phyloP scores from a whole-genome alignment of 2,329 filamentous ascomycete genomes.

The Myriosclerotinia scirpicola region DNA sequence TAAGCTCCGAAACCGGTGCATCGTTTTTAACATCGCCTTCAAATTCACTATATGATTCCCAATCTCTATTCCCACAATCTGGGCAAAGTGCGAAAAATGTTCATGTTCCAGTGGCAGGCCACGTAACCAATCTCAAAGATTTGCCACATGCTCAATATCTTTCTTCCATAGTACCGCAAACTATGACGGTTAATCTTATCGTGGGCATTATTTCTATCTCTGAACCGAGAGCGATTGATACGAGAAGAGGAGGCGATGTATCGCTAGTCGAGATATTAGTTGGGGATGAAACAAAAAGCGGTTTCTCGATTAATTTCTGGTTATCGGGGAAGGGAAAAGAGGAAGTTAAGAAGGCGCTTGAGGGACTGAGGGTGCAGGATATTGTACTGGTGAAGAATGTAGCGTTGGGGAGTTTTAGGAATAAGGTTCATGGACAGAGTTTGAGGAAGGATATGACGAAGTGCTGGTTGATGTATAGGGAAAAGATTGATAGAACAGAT shows the following conservation, averaged over 20 bases:
- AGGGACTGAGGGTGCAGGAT: constrained; percentile 65
- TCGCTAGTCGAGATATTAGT: constrained; percentile 76
- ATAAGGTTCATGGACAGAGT: constrained; percentile 81
- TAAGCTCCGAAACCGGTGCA: constrained; percentile 39
- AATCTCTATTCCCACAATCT: constrained; percentile 21
- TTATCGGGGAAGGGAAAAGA: constrained; percentile 47
- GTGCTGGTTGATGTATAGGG: constrained; percentile 64
- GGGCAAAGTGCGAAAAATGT: constrained; percentile 29
- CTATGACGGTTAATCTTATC: constrained; percentile 79
- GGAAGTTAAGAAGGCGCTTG: constrained; percentile 37
- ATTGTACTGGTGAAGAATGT: constrained; percentile 79
- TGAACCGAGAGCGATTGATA: constrained; percentile 56
- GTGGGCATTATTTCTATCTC: constrained; percentile 74
- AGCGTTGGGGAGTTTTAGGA: constrained; percentile 71
- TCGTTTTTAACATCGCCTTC: constrained; percentile 42
- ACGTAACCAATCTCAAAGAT: constrained; percentile 63
- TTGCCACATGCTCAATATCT: constrained; percentile 69
- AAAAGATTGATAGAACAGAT: constrained; percentile 52
- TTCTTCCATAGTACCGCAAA: constrained; percentile 69
- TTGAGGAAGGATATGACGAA: constrained; percentile 69
- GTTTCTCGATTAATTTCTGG: constrained; percentile 86
- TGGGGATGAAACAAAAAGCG: constrained; percentile 79
- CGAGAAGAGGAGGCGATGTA: constrained; percentile 60
- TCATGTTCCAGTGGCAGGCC: constrained; percentile 37
- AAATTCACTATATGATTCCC: constrained; percentile 3